A percentile compares a stretch with the other conserved stretches of the same genome.
These are phyloP conservation scores for Striga asiatica DNA, from an alignment of 257 asterid genomes.

Conservation along the genomic window DNA sequence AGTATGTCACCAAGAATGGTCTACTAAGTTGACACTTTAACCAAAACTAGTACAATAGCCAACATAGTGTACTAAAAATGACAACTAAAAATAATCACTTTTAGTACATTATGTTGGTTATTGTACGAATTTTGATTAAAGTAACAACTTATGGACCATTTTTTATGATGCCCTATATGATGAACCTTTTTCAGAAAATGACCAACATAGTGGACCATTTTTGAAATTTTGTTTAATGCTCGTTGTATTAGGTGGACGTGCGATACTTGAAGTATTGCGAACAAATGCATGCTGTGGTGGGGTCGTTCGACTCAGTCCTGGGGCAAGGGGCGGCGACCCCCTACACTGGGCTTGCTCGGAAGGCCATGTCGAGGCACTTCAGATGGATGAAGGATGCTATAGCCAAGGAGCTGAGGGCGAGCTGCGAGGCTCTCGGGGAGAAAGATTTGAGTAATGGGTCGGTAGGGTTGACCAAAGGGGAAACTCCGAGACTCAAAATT, in stretches of 20 bases:
- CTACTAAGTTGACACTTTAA: too few relatives aligned
- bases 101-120: too few relatives aligned
- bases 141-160: too few relatives aligned
- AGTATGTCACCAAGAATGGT: too few relatives aligned
- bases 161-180: too few relatives aligned
- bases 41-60: too few relatives aligned
- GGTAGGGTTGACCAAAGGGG: conserved; percentile 53
- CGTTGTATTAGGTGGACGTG: conserved; percentile 38
- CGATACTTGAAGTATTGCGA: conserved; percentile 58
- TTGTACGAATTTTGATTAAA: too few relatives aligned
- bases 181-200: too few relatives aligned
- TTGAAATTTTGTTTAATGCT: neutral
- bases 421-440: conserved; percentile 58
- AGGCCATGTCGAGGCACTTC: conserved; percentile 82
- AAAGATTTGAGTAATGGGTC: conserved; percentile 25
- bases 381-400: conserved; percentile 68
- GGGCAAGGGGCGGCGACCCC: conserved; percentile 57
- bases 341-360: conserved; percentile 57
- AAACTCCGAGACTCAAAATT: conserved; percentile 55
- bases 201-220: too few relatives aligned
- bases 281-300: conserved; percentile 63
- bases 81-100: too few relatives aligned
- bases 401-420: conserved; percentile 33
- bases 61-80: too few relatives aligned
- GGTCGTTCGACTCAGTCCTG: conserved; percentile 42